Conservation (phyloP, 169 alveolate species). For the Neospora caninum region DNA sequence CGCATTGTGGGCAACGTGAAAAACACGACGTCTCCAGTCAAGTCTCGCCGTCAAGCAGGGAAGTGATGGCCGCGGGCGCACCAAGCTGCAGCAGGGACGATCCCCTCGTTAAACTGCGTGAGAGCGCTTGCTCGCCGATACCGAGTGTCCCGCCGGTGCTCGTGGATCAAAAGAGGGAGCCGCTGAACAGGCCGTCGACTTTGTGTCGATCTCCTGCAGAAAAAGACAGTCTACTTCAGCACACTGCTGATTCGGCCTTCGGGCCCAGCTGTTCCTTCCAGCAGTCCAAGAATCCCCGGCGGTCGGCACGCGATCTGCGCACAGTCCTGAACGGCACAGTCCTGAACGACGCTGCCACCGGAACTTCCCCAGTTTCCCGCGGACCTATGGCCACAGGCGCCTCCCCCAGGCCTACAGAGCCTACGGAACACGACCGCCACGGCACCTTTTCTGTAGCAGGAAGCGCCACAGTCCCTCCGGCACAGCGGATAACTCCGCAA, state of each 20-base stretch:
- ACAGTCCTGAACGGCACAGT: too few relatives aligned
- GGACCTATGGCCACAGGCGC: neutral
- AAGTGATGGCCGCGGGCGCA: too few relatives aligned
- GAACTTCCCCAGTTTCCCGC: neutral
- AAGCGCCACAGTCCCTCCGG: too few relatives aligned
- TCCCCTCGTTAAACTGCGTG: neutral
- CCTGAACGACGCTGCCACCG: neutral
- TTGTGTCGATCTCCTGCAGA: neutral
- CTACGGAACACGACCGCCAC: too few relatives aligned
- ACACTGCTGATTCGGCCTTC: too few relatives aligned
- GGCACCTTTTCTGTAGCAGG: too few relatives aligned
- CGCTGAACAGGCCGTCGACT: neutral
- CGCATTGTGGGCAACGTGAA: too few relatives aligned
- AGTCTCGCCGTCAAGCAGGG: too few relatives aligned
- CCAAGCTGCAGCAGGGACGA: too few relatives aligned
- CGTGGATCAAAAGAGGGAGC: neutral
- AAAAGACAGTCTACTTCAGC: too few relatives aligned
- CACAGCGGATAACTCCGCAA: too few relatives aligned
- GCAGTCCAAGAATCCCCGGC: neutral
- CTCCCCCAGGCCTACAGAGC: neutral
- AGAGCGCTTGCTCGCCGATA: neutral
- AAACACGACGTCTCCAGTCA: too few relatives aligned
- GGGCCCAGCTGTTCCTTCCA: neutral
- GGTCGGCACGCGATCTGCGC: neutral
- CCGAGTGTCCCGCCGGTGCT: neutral